Conservation (phyloP, 176 grass and related monocot species). For the barley (Hordeum vulgare) region DNA sequence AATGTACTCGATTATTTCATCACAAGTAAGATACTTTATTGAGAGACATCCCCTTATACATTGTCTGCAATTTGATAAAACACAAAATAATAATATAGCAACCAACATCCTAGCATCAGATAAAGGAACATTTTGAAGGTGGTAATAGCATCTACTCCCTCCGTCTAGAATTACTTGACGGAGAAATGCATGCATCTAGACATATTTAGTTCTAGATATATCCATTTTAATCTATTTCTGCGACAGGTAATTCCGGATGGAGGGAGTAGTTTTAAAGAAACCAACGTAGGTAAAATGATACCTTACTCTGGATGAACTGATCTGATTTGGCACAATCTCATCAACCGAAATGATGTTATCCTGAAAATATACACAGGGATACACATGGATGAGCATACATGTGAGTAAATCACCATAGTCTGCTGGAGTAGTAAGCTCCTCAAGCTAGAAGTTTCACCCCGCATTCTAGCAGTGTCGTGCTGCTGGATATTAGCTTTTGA, state of each 20-base stretch:
- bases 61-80: slow-evolving; percentile 27
- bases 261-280: neutral
- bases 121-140: neutral
- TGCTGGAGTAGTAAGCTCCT: neutral
- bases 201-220: too few species aligned
- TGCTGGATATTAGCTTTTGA: slow-evolving; percentile 47
- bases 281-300: neutral
- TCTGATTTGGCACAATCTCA: slow-evolving; percentile 90
- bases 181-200: too few species aligned
- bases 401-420: neutral
- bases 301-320: slow-evolving; percentile 94
- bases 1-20: slow-evolving; percentile 80
- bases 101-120: neutral
- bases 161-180: too few species aligned
- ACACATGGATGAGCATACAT: neutral
- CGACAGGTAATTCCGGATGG: too few species aligned
- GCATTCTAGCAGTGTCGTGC: slow-evolving; percentile 46
- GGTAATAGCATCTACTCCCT: neutral
- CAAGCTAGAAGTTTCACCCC: slow-evolving; percentile 33
- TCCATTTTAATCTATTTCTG: too few species aligned
- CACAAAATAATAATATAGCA: neutral
- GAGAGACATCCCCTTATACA: slow-evolving; percentile 60
- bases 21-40: slow-evolving; percentile 69
- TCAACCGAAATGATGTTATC: slow-evolving; percentile 63
- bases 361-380: slow-evolving; percentile 23